Evolutionary conservation across 2,329 filamentous ascomycete species (phyloP).

Genomic region (Lomentospora prolificans): DNA sequence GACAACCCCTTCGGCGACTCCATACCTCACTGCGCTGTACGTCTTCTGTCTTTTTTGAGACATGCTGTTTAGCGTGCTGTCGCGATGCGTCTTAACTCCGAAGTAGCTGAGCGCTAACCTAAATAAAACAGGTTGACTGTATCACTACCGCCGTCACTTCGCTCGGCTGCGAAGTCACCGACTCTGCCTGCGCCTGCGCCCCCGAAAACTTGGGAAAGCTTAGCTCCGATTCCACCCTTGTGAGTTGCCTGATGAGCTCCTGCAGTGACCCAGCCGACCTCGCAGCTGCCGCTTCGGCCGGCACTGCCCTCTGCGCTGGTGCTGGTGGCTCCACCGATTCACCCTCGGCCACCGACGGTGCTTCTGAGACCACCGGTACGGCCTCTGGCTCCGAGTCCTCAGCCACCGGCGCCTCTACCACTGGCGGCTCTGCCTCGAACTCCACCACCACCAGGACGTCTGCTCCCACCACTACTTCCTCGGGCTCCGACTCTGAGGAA

Average conservation of each 20-base stretch:
- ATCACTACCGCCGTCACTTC: constrained; percentile 17
- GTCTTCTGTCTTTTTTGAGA: neutral
- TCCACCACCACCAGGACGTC: neutral
- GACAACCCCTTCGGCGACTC: constrained; percentile 20
- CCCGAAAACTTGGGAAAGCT: constrained; percentile 15
- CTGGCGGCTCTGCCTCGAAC: neutral
- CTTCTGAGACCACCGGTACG: neutral
- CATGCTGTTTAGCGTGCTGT: no score
- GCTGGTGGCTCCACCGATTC: neutral
- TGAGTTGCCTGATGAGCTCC: constrained; percentile 1
- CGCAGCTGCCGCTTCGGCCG: neutral
- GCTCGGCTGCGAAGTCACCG: constrained; percentile 18
- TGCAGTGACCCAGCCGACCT: constrained; percentile 3
- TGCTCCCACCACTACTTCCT: neutral
- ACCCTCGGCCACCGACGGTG: neutral
- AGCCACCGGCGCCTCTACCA: neutral
- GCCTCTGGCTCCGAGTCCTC: neutral
- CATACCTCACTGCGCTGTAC: constrained; percentile 7
- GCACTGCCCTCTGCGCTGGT: neutral
- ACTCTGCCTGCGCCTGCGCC: constrained; percentile 20
- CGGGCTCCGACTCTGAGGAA: neutral
- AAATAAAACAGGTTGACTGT: constrained; percentile 12
- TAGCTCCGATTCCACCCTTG: constrained; percentile 7
- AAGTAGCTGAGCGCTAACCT: neutral
- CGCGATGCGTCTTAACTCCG: neutral